Percentiles rank a stretch among this genome's conserved stretches.
phyloP scores from a whole-genome alignment of 78 protist genomes.

The Guillardia theta region DNA sequence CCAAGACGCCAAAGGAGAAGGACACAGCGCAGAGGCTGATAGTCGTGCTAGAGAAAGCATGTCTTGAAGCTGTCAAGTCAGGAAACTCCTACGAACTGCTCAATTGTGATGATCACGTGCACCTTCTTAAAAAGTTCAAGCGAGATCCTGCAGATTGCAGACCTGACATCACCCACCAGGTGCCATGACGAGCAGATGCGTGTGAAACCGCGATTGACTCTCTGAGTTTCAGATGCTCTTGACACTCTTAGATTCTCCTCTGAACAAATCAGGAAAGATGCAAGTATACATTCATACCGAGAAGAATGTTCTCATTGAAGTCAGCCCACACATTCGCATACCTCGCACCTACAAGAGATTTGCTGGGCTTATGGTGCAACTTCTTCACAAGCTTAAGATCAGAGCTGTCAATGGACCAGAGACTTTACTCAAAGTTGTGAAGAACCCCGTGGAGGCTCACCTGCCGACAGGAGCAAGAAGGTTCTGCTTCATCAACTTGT shows the following conservation, averaged over 20 bases:
- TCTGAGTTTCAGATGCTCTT: conserved; percentile 88
- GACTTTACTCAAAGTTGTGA: conserved; percentile 78
- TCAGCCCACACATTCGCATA: conserved; percentile 90
- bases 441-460: conserved; percentile 17
- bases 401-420: conserved; percentile 87
- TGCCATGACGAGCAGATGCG: neutral
- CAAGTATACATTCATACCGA: conserved; percentile 82
- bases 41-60: conserved; percentile 86
- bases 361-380: conserved; percentile 82
- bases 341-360: conserved; percentile 96
- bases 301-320: conserved; percentile 78
- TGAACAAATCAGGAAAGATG: conserved; percentile 93
- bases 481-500: neutral
- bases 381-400: conserved; percentile 90
- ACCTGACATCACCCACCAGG: conserved; percentile 97
- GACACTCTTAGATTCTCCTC: conserved; percentile 93
- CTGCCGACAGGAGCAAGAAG: neutral
- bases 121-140: conserved; percentile 67
- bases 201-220: too few relatives aligned
- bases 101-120: conserved; percentile 89
- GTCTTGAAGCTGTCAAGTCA: conserved; percentile 84
- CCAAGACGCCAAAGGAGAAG: conserved; percentile 19
- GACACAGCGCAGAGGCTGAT: conserved; percentile 49
- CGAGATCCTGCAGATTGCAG: conserved; percentile 82
- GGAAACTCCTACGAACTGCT: conserved; percentile 81